Evolutionary conservation across 129 eudicot genomes (phyloP), one percentile per base, ranked within the genome.

Genomic region (Flaveria trinervia): DNA sequence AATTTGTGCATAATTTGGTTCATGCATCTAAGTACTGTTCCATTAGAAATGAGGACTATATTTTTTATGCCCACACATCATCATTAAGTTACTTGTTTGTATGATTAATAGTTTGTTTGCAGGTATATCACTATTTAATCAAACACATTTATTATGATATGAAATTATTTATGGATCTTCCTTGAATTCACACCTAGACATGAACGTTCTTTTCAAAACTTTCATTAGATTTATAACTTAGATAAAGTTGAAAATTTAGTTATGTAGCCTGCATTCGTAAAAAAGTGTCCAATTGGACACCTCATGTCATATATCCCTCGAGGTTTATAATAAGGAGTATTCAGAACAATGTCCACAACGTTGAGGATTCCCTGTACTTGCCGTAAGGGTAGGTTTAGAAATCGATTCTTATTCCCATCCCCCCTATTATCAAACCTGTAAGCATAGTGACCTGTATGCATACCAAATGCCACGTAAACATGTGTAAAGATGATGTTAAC

Each of bases 401-500:
- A 48, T 70, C 30, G 36, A 14, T 70, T 22, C 41, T 26, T 10
- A 70, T 70, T 70, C 44, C 44, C 8, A 18, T 70, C 22, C 74
- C 74, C 73, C 43, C n/a, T 46, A 51, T 52, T 70, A 25, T 3
- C 22, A 70, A 25, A 45, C 60, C 15, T 59, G 6, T 68, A 69
- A 18, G 43, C 17, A 46, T 48, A 70, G 18, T 46, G 20, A 23
- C 60, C 74, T 23, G 44, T 46, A 17, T 71, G 46, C 49, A 71
- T 51, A 54, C 50, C 72, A 72, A 72, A 72, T 17, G 33, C 76
- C 50, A 54, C 66, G 14, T 66, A 50, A 76, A 76, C 41, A 57
- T 33, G 10, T 65, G 16, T 20, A 18, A 65, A 33, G 49, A 36
- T 51, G 77, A 73, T 72, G 49, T 10, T n/a, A 72, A 54, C 54